Evolutionary conservation across 768 basidiomycete genomes (phyloP).

Genomic region (Leccinum truebloodii): DNA sequence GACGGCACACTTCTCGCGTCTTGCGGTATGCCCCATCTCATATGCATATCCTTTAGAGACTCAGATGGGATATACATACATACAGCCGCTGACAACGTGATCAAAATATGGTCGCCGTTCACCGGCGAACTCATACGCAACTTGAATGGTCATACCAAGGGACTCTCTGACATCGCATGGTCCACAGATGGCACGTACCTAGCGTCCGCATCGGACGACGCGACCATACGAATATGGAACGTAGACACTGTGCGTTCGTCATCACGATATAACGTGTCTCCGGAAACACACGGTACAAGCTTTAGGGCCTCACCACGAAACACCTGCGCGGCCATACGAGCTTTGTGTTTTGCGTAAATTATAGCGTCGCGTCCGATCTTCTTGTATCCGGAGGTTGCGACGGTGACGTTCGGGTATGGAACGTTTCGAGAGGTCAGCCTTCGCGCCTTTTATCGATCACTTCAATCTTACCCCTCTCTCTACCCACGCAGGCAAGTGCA

Average conservation of each 20-base stretch:
- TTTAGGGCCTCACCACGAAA: slow-evolving; percentile 69
- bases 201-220: slow-evolving; percentile 93
- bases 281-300: slow-evolving; percentile 7
- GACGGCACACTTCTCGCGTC: slow-evolving; percentile 85
- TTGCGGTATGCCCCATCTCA: slow-evolving; percentile 59
- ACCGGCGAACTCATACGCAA: slow-evolving; percentile 78
- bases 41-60: slow-evolving; percentile 1
- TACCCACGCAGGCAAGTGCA: slow-evolving; percentile 61
- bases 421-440: slow-evolving; percentile 67
- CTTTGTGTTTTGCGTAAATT: slow-evolving; percentile 91
- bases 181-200: slow-evolving; percentile 79
- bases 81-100: slow-evolving; percentile 72
- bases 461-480: not conserved
- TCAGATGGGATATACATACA: not conserved
- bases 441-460: not conserved
- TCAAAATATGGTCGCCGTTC: slow-evolving; percentile 83
- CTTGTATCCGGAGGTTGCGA: slow-evolving; percentile 93
- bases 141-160: slow-evolving; percentile 73
- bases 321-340: slow-evolving; percentile 80
- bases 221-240: slow-evolving; percentile 86
- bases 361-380: slow-evolving; percentile 83
- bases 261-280: not conserved
- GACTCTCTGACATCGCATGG: slow-evolving; percentile 89
- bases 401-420: slow-evolving; percentile 93
- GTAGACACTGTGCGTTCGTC: slow-evolving; percentile 65